Base-by-base conservation (phyloP, 176 grass and related monocot species). In the Musa schizocarpa region DNA sequence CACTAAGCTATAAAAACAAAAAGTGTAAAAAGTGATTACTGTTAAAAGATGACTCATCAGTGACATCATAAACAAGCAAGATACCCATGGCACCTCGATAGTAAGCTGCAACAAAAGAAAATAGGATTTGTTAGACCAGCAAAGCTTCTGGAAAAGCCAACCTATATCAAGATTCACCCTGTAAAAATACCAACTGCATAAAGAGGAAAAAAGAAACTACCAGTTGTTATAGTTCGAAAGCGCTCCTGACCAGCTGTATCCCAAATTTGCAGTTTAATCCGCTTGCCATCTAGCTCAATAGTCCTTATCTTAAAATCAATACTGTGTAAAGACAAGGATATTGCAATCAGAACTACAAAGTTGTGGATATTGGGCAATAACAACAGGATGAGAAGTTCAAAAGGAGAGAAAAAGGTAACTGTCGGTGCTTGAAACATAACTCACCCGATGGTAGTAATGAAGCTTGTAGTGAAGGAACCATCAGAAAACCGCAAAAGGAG, bases 301-400 rank as follows among this genome's bases (percentile, higher is more conserved):
- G 74, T 76, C 63, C 74, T 76, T 23, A 76, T 76, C 74, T 76
- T 76, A 63, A 76, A 76, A 63, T 76, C 74, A 76, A 76, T 76
- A 27, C 74, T 76, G 53, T 19, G 4, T 2, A 63, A 50, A 50
- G 16, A 23, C 1, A 11, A 63, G 34, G 34, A 43, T 43, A 43
- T 14, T 23, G 2, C 9, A 13, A 75, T 20, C 13, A 75, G 53
- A 75, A 43, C 10, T 20, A 43, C 34, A 63, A 64, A 51, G 20
- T 52, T 64, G 8, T 25, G 27, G 29, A 74, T 53, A 21, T 56
- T 54, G 14, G 48, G n/a, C 14, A 65, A 48, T 24, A 50, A 20
- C 5, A 77, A 53, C 20, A 10, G 5, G 51, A 70, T 20, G 3
- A 51, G 51, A n/a, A 43, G 34, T 43, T 43, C 11, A 9, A 69